Evolutionary conservation across 2,329 filamentous ascomycete genomes (phyloP).

Genomic region (Talaromyces islandicus): DNA sequence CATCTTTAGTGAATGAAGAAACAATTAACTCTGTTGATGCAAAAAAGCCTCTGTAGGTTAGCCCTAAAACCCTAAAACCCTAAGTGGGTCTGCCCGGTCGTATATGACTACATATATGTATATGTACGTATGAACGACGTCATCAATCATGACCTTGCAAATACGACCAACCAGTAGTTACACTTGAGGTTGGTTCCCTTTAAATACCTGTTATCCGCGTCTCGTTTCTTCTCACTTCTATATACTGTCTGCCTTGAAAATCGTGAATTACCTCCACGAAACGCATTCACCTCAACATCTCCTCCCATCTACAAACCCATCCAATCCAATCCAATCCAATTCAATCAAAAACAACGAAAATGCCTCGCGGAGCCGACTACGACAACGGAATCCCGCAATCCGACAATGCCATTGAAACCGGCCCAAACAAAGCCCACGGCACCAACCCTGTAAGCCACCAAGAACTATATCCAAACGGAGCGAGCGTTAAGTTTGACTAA

Average conservation of each 20-base stretch:
- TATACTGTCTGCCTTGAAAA: background rate
- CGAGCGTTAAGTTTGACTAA: background rate
- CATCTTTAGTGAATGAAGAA: background rate
- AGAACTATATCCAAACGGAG: too few relatives aligned
- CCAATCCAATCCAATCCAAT: background rate
- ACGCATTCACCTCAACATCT: background rate
- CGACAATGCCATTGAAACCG: conserved; percentile 32
- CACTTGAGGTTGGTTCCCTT: background rate
- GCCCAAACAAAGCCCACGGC: conserved; percentile 30
- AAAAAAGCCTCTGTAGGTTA: background rate
- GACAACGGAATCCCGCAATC: conserved; percentile 31
- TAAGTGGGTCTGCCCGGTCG: background rate
- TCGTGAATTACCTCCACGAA: too few relatives aligned
- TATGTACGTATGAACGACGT: conserved; percentile 8
- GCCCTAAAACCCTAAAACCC: background rate
- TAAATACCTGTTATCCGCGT: background rate
- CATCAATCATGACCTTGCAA: background rate
- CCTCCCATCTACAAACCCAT: background rate
- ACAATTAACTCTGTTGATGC: background rate
- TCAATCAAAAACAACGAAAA: conserved; percentile 15
- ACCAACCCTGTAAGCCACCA: conserved; percentile 20
- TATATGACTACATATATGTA: background rate
- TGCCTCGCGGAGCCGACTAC: conserved; percentile 37
- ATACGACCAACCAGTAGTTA: background rate
- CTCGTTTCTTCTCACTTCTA: background rate